phyloP scores from a whole-genome alignment of 345 rosid genomes.

The Camelina neglecta region DNA sequence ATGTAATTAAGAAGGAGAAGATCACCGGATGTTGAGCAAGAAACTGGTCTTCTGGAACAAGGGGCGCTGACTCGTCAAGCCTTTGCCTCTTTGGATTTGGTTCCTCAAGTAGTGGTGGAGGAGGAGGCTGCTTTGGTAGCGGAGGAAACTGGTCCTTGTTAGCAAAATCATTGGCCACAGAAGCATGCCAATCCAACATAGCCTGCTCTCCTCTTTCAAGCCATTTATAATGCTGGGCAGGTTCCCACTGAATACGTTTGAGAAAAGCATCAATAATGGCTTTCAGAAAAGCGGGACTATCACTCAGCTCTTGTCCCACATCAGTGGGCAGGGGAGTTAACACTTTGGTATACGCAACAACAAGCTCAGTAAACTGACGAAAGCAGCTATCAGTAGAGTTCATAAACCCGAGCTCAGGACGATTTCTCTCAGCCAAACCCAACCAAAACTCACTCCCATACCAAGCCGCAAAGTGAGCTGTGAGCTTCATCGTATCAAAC shows the following conservation, averaged over 20 bases:
- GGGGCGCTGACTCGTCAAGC: slow-evolving; percentile 59
- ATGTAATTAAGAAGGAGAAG: not conserved
- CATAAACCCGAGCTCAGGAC: not conserved
- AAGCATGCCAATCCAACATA: not conserved
- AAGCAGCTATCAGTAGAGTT: not conserved
- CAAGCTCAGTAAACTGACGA: not conserved
- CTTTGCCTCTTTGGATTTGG: slow-evolving; percentile 43
- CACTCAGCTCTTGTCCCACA: not conserved
- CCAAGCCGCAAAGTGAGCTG: not conserved
- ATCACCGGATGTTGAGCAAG: not conserved
- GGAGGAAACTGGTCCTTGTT: not conserved
- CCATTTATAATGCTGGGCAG: not conserved
- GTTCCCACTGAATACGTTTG: not conserved
- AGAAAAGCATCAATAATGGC: not conserved
- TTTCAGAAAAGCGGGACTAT: not conserved
- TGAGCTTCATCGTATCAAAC: not conserved
- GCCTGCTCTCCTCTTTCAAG: not conserved
- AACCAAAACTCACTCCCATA: not conserved
- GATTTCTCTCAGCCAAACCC: not conserved
- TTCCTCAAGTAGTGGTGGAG: slow-evolving; percentile 22
- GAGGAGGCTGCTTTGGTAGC: not conserved
- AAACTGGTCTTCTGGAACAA: slow-evolving; percentile 57
- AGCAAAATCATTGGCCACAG: not conserved
- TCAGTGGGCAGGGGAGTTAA: not conserved
- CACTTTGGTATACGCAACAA: not conserved